Conservation (phyloP, 345 rosid species). For the Ceriops decandra region DNA sequence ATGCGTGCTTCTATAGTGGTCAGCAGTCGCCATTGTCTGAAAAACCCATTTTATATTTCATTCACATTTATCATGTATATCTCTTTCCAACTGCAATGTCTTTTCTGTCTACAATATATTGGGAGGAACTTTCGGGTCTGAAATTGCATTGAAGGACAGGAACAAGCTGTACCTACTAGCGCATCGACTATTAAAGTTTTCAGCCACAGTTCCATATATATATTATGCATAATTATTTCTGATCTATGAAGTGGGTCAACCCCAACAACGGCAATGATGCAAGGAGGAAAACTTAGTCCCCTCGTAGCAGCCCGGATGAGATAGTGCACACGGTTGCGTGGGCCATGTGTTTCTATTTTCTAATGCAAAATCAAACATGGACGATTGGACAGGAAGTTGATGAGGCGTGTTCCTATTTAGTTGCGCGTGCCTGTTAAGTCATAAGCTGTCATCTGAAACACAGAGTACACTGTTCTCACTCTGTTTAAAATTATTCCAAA, state of each 20-base stretch:
- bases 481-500: conserved; percentile 11
- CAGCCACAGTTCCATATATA: not conserved
- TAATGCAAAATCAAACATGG: too few relatives aligned
- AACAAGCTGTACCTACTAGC: conserved; percentile 20
- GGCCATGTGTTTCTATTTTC: conserved; percentile 6
- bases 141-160: not conserved
- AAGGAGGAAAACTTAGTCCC: conserved; percentile 6
- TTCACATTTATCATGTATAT: conserved; percentile 1
- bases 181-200: not conserved
- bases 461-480: conserved; percentile 4
- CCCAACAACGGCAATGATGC: conserved; percentile 19
- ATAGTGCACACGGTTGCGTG: not conserved
- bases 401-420: not conserved
- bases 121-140: conserved; percentile 1
- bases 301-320: not conserved
- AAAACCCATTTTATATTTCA: conserved; percentile 11
- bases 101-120: conserved; percentile 23
- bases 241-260: conserved; percentile 5
- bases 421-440: conserved; percentile 13
- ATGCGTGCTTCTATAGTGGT: conserved; percentile 33
- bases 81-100: conserved; percentile 39
- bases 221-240: not conserved
- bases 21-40: conserved; percentile 25
- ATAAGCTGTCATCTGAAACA: conserved; percentile 13
- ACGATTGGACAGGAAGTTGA: conserved; percentile 2